Evolutionary conservation across 352 stramenopile genomes (phyloP), one percentile per base, ranked within the genome.

Genomic region (Globisporangium cylindrosporum): DNA sequence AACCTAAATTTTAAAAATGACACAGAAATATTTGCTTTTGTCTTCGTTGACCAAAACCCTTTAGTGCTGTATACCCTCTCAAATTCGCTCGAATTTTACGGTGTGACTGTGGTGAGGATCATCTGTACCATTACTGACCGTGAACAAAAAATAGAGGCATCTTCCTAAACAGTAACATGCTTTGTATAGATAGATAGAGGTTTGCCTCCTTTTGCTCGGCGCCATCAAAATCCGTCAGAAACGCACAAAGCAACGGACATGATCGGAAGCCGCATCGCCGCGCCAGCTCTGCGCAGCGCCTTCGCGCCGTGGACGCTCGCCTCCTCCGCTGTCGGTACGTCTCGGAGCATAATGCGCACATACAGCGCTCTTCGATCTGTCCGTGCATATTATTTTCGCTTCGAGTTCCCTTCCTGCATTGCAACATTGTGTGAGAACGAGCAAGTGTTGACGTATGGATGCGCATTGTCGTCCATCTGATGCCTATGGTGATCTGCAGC

Each of bases 231-330:
- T 27, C 38, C 32, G 63, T 20, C 34, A 55, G 43, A 68, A 61
- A 46, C 55, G 53, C 53, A 32, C 29, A 32, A 7, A 63, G 27
- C 66, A 67, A 60, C 32, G 22, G 53, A 46, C 41, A 73, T 73
- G 67, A 59, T 62, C 62, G 67, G 67, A 59, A 67, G 62, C 43
- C 67, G 67, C 63, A 38, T 73, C 67, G 62, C 61, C 54, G 53
- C 38, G 62, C 46, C 67, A 66, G 60, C 78, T 51, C 78, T 79
- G 74, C 78, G 72, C 67, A 63, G 59, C 54, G 72, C 74, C 41
- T 67, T 79, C 61, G 63, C 70, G 64, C 70, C 79, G 20, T 68
- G 69, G 67, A 73, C 74, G 67, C 67, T 83, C 51, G 38, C 77
- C 55, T 68, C 77, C 25, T 74, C 68, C 48, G 58, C 78, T 51